Base-by-base conservation (phyloP, 139 green algal species). In the Coccomyxa sp. region DNA sequence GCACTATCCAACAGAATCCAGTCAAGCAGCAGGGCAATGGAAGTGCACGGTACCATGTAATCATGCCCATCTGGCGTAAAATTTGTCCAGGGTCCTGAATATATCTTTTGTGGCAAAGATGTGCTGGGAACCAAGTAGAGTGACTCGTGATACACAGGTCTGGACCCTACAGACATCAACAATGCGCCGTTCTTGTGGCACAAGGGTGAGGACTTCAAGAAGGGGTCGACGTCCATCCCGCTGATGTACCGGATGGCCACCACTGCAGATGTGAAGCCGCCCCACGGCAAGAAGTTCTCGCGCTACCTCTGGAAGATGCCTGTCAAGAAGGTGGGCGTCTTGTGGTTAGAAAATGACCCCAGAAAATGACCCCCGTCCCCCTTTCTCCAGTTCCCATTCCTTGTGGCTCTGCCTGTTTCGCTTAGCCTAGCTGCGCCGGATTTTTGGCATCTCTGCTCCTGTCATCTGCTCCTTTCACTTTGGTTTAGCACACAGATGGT, bases 131-230 rank as follows among this genome's bases (percentile, higher is more conserved):
- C 38, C 38, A 51, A 51, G 38, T 51, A 51, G 3, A 11, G 3
- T 51, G 38, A 51, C 38, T 51, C 38, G 10, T 71, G 63, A 15
- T 71, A 25, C 27, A 30, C 88, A 91, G 89, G 84, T 17, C 80
- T 92, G 57, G 87, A 92, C 83, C 75, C 77, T 25, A 84, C 81
- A 18, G 87, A 92, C 83, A 77, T 89, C 0, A 79, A 77, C 45
- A 89, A 90, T 82, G 82, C 92, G 74, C 68, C 81, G 1, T 80
- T 89, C 67, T 71, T 96, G 63, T 97, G 94, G 94, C 90, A 95
- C 88, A 92, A 94, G 85, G 90, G 90, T 0, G 38, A 82, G 18
- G 89, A 93, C 77, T 92, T 90, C 32, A 67, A 89, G 13, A 93
- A 92, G 79, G 58, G 67, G 0, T 85, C 81, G 18, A 87, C 76